A percentile compares a stretch with the other conserved stretches of the same genome.
Conservation (phyloP, 1,284 basidiomycete species). For the Leccinum holopus region DNA sequence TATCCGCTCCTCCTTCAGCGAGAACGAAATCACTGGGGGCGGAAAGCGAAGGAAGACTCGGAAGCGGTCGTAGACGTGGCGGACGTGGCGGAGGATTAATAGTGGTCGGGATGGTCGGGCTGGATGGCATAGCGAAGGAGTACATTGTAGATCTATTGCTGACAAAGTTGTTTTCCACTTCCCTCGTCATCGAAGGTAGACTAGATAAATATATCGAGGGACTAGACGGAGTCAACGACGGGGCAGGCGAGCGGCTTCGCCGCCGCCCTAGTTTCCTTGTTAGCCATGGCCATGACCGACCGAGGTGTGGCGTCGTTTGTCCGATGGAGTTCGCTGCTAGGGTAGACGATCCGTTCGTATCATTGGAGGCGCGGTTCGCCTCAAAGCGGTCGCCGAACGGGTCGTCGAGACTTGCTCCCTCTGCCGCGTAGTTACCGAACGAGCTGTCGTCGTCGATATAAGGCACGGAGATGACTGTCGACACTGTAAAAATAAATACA, state of each 20-base stretch:
- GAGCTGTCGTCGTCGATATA: neutral
- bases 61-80: slow-evolving; percentile 25
- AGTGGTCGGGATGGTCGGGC: neutral
- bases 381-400: slow-evolving; percentile 4
- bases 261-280: neutral
- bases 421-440: neutral
- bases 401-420: neutral
- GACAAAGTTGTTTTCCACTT: neutral
- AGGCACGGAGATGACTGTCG: neutral
- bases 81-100: slow-evolving; percentile 38
- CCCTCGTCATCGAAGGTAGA: slow-evolving; percentile 8
- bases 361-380: neutral
- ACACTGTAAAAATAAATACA: neutral
- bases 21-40: slow-evolving; percentile 1
- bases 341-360: slow-evolving; percentile 17
- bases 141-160: neutral
- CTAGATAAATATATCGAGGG: slow-evolving; percentile 15
- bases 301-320: neutral
- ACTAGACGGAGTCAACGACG: slow-evolving; percentile 13
- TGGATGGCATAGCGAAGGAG: neutral
- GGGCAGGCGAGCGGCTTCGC: slow-evolving; percentile 4
- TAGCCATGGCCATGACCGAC: neutral
- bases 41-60: slow-evolving; percentile 7
- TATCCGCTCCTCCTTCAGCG: neutral
- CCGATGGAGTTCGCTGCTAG: slow-evolving; percentile 14